Percentiles rank a stretch among this genome's conserved stretches.
Evolutionary conservation across 2,329 filamentous ascomycete species (phyloP).

Genomic region (Nemania diffusa): DNA sequence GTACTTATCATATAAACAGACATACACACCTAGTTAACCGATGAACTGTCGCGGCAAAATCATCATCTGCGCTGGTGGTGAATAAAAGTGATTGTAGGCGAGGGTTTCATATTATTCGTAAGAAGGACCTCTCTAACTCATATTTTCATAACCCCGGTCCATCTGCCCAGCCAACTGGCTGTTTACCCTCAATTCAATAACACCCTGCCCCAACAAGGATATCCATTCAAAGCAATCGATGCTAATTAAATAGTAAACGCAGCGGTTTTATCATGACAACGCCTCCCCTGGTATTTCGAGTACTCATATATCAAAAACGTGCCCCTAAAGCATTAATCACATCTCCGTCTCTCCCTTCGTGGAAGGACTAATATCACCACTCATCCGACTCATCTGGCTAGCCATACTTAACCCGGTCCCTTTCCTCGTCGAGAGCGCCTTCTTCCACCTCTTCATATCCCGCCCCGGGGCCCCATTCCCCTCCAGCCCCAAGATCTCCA

Average conservation of each 20-base stretch:
- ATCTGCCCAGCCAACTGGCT: too few relatives aligned
- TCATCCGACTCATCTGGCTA: slow-evolving; percentile 58
- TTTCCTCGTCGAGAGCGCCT: slow-evolving; percentile 60
- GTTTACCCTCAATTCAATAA: too few relatives aligned
- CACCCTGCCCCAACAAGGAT: too few relatives aligned
- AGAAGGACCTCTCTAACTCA: too few relatives aligned
- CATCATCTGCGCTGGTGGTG: too few relatives aligned
- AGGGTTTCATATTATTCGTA: too few relatives aligned
- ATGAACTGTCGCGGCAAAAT: too few relatives aligned
- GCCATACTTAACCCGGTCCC: slow-evolving; percentile 65
- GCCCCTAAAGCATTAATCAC: neutral
- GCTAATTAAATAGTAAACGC: neutral
- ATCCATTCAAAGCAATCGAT: neutral
- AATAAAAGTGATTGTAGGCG: too few relatives aligned
- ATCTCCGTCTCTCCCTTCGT: neutral
- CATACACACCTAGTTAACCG: too few relatives aligned
- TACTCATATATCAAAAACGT: neutral
- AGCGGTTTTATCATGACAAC: neutral
- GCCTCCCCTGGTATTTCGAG: neutral
- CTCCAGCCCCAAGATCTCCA: slow-evolving; percentile 69
- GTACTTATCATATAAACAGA: too few relatives aligned
- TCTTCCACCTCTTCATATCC: slow-evolving; percentile 58
- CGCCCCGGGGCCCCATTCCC: slow-evolving; percentile 50
- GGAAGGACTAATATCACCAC: slow-evolving; percentile 44
- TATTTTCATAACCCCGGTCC: too few relatives aligned